Percentiles rank a stretch among this genome's conserved stretches.
These are phyloP conservation scores for Trichoderma oligosporum DNA, from an alignment of 2,329 filamentous ascomycete species.

Conservation along the genomic window DNA sequence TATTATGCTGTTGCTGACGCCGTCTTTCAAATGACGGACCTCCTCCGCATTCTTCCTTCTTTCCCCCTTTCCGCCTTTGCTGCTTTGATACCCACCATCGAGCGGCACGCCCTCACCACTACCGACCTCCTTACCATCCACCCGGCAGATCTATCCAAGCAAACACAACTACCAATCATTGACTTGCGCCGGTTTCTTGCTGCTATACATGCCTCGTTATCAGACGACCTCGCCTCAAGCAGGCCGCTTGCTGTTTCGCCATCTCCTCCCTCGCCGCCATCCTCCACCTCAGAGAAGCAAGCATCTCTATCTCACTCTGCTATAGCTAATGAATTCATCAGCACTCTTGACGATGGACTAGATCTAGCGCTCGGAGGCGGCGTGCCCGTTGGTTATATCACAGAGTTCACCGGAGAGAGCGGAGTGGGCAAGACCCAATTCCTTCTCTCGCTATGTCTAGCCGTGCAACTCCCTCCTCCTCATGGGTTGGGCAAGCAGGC, in stretches of 20 bases:
- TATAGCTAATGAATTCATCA: slow-evolving; percentile 51
- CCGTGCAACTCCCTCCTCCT: slow-evolving; percentile 75
- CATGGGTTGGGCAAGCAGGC: slow-evolving; percentile 68
- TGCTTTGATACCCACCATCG: slow-evolving; percentile 73
- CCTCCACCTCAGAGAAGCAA: slow-evolving; percentile 6
- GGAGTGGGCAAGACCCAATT: slow-evolving; percentile 95
- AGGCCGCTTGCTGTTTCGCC: slow-evolving; percentile 24
- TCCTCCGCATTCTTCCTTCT: slow-evolving; percentile 74
- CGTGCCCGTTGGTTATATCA: slow-evolving; percentile 74
- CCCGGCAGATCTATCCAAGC: slow-evolving; percentile 75
- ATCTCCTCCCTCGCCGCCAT: not conserved
- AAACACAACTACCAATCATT: slow-evolving; percentile 73
- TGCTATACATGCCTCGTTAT: slow-evolving; percentile 63
- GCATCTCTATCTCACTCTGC: slow-evolving; percentile 34
- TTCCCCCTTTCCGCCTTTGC: slow-evolving; percentile 69
- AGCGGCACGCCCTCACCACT: slow-evolving; percentile 72
- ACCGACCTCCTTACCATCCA: slow-evolving; percentile 84
- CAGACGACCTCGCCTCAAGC: slow-evolving; percentile 50
- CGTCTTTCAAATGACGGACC: slow-evolving; percentile 68
- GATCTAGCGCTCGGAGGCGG: slow-evolving; percentile 72
- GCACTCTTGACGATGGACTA: slow-evolving; percentile 71
- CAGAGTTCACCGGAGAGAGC: slow-evolving; percentile 89
- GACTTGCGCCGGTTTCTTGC: slow-evolving; percentile 73
- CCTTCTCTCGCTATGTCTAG: slow-evolving; percentile 76
- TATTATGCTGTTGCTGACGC: not conserved